Conservation (phyloP, 345 rosid genomes). For the Camelina neglecta region DNA sequence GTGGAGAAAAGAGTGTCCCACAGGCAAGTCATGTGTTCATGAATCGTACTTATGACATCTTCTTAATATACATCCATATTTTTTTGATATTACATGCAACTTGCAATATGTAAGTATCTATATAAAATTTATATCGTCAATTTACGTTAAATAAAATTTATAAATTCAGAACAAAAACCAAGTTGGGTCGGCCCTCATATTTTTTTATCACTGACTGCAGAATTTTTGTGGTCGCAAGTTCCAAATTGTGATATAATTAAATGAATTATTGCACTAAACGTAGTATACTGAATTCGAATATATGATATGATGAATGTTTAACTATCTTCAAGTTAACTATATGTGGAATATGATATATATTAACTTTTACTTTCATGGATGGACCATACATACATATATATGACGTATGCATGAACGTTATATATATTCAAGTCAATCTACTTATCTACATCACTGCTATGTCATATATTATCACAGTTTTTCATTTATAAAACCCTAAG, state of each 20-base stretch:
- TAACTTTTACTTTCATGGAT: not conserved
- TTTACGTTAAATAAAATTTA: not conserved
- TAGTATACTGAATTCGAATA: not conserved
- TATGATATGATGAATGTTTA: not conserved
- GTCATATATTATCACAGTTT: not conserved
- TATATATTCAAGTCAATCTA: conserved; percentile 7
- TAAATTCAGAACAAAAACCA: not conserved
- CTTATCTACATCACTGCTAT: conserved; percentile 12
- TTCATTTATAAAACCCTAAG: not conserved
- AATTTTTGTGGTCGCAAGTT: conserved; percentile 8
- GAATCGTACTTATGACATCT: conserved; percentile 35
- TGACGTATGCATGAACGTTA: not conserved
- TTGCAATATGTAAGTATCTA: conserved; percentile 21
- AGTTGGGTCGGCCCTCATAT: not conserved
- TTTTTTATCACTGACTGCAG: not conserved
- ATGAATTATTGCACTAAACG: not conserved
- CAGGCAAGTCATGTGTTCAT: conserved; percentile 46
- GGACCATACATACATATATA: not conserved
- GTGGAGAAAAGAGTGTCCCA: conserved; percentile 45
- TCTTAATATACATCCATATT: conserved; percentile 5
- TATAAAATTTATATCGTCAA: not conserved
- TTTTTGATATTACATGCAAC: conserved; percentile 28
- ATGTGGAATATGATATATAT: not conserved
- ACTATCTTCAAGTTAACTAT: not conserved
- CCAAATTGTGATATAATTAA: not conserved